Percentiles rank a stretch among this genome's conserved stretches.
These are phyloP conservation scores for Artemisia tridentata DNA, from an alignment of 129 eudicot genomes.

Conservation along the genomic window DNA sequence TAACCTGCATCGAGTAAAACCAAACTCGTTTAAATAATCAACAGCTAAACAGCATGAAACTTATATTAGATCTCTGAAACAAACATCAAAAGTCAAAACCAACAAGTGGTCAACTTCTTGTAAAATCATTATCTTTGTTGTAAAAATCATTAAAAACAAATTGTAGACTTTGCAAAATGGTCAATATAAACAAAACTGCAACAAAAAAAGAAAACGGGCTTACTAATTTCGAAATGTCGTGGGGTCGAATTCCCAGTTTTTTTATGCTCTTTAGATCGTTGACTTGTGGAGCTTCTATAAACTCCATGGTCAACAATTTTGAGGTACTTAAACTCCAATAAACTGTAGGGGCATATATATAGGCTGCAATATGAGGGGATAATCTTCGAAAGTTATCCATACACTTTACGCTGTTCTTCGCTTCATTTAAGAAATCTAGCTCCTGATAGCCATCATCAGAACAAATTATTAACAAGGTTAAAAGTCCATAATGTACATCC, in stretches of 20 bases:
- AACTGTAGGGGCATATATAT: constrained; percentile 68
- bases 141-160: neutral
- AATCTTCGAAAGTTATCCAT: constrained; percentile 85
- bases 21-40: constrained; percentile 14
- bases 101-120: neutral
- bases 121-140: neutral
- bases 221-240: constrained; percentile 77
- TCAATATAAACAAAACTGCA: no score
- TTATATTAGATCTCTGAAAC: neutral
- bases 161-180: neutral
- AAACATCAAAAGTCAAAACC: no score
- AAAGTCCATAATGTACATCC: neutral
- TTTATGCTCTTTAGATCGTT: constrained; percentile 61
- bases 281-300: constrained; percentile 79
- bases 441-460: constrained; percentile 62
- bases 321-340: constrained; percentile 82
- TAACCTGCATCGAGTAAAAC: constrained; percentile 52
- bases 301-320: constrained; percentile 91
- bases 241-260: constrained; percentile 65
- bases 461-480: constrained; percentile 22
- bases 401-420: constrained; percentile 81
- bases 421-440: constrained; percentile 88
- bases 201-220: constrained; percentile 17
- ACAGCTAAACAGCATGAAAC: constrained; percentile 12
- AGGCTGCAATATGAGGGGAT: constrained; percentile 89